Evolutionary conservation across 768 basidiomycete genomes (phyloP), one percentile per base, ranked within the genome.

Genomic region (Rhizopogon vinicolor): DNA sequence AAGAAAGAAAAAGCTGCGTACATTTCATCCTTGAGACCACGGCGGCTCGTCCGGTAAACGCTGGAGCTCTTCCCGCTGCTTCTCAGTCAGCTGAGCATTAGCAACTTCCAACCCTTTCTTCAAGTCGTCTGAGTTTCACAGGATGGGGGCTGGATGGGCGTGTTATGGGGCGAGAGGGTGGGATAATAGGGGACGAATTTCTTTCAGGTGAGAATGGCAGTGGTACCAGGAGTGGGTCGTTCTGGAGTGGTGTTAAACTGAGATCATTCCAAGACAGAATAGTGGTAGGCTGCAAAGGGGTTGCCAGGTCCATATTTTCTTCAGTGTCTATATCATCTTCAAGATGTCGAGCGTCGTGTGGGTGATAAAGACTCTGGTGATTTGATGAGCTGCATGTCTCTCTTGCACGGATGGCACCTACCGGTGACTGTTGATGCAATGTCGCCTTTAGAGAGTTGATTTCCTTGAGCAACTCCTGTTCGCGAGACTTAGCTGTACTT

Each of bases 231-330:
- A 44, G 44, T 8, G 60, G 58, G 33, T 60, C 57, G 14, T 25
- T 10, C 25, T 3, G 51, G 7, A 22, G n/a, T 3, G 51, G 28
- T 42, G 52, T 28, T n/a, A 16, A 8, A 22, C 33, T 39, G 28
- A 33, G 25, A 10, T 39, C 28, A 13, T 22, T 43, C 1, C 14
- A 25, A 1, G 69, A 53, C 9, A 60, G 54, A 16, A 66, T 41
- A n/a, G 62, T 57, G 12, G 63, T 74, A 13, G 77, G 77, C 46
- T 72, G 51, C 10, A 82, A 65, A n/a, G 81, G 79, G 6, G 79
- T 79, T 4, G 74, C 79, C 5, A 82, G 74, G 44, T 80, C 79
- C 81, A 82, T 81, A 5, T 75, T 76, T 52, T 73, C 65, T 51
- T 78, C 77, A 7, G 71, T 66, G 33, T 74, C 70, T 14, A 70